Evolutionary conservation across 768 basidiomycete species (phyloP).

Genomic region (Pleurotus giganteus): DNA sequence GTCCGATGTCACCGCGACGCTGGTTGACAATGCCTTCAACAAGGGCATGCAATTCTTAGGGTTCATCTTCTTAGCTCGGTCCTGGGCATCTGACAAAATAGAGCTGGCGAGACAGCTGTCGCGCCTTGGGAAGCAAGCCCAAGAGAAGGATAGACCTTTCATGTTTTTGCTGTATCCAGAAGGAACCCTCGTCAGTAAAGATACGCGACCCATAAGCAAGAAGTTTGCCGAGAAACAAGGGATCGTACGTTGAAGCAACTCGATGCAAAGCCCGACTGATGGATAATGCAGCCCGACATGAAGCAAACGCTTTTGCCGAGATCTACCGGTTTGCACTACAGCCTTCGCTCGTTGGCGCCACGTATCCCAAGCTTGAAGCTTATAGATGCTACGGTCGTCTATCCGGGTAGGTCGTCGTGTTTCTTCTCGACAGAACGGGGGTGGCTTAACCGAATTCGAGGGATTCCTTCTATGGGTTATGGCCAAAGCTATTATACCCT

Average conservation of each 20-base stretch:
- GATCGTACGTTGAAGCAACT: constrained; percentile 57
- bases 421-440: constrained; percentile 1
- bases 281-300: constrained; percentile 63
- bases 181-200: constrained; percentile 87
- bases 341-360: constrained; percentile 76
- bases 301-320: constrained; percentile 82
- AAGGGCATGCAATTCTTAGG: constrained; percentile 93
- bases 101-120: constrained; percentile 67
- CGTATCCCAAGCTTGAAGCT: constrained; percentile 75
- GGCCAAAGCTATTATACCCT: constrained; percentile 90
- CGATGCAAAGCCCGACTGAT: neutral
- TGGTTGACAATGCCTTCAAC: constrained; percentile 1
- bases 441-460: constrained; percentile 31
- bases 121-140: constrained; percentile 66
- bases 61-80: constrained; percentile 91
- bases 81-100: constrained; percentile 82
- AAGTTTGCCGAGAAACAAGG: constrained; percentile 88
- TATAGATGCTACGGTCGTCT: constrained; percentile 89
- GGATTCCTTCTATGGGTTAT: constrained; percentile 74
- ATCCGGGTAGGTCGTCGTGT: constrained; percentile 63
- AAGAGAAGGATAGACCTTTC: constrained; percentile 66
- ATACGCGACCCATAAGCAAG: constrained; percentile 83
- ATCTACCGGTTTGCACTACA: constrained; percentile 87
- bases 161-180: constrained; percentile 92
- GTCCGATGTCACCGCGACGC: neutral